Base-by-base conservation (phyloP, 345 rosid species). In the Lepidium didymum region DNA sequence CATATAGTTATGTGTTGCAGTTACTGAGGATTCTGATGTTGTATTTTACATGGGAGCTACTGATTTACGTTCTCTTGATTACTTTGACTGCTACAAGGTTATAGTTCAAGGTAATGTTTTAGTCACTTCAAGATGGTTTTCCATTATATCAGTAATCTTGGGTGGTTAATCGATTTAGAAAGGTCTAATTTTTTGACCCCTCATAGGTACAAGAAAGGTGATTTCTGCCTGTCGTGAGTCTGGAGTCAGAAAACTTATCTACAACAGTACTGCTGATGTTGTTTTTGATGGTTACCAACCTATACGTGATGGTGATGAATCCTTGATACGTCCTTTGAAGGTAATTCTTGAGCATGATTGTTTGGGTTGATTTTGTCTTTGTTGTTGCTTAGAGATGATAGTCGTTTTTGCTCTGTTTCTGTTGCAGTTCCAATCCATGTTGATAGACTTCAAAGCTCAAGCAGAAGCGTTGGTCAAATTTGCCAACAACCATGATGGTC, bases 391-490 rank as follows among this genome's bases (percentile, higher is more conserved):
- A 34, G 74, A 44, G 33, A 59, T 67, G 54, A 41, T 75, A 65
- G 79, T 11, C 42, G 34, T 58, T 38, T 27, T 70, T 64, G 37
- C 10, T 75, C 5, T 58, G 50, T 8, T 67, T 53, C 11, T 53
- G 46, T 58, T 80, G 70, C 85, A 93, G 98, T 87, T 85, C 56
- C 79, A 69, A 21, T 90, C 87, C 51, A 74, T 62, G 76, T 46
- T 85, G 77, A 87, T 69, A 79, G 98, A 90, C 75, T 88, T 93
- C 42, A 94, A 81, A 80, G 94, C 94, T 83, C 97, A 94, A 79
- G 96, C 97, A 27, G 99, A 94, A 76, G 87, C 81, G 10, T 70
- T 87, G 69, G 63, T 94, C 64, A 77, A 85, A 66, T 81, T 70
- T 77, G 95, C 99, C 57, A 91, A 94, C 60, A 75, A 85, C 61